phyloP scores from a whole-genome alignment of 768 basidiomycete genomes.

The Nidularia pulvinata region DNA sequence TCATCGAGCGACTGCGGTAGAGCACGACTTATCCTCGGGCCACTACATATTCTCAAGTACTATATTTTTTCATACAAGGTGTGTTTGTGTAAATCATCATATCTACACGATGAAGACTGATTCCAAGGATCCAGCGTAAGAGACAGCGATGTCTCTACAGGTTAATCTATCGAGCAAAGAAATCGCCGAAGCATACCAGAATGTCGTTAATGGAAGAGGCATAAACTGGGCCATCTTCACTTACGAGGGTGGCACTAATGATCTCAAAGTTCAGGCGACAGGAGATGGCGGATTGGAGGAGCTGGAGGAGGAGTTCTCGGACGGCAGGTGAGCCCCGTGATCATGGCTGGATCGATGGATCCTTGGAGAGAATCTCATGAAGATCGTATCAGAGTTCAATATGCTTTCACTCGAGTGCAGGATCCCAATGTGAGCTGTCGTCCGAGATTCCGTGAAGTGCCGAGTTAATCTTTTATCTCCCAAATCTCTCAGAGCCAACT shows the following conservation, averaged over 20 bases:
- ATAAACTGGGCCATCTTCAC: constrained; percentile 84
- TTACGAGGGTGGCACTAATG: constrained; percentile 80
- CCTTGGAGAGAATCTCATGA: background rate
- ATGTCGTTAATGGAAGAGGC: constrained; percentile 62
- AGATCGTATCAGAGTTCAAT: constrained; percentile 71
- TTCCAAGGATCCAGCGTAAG: background rate
- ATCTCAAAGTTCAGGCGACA: constrained; percentile 83
- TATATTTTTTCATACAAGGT: too few species aligned
- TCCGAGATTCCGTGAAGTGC: background rate
- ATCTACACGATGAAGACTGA: too few species aligned
- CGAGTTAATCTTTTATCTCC: constrained; percentile 1
- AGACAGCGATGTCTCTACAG: constrained; percentile 67
- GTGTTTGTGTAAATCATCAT: too few species aligned
- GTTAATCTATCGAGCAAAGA: constrained; percentile 78
- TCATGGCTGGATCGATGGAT: constrained; percentile 2
- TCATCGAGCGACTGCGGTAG: too few species aligned
- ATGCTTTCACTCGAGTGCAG: constrained; percentile 83
- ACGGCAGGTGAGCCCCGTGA: constrained; percentile 66
- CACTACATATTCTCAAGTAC: too few species aligned
- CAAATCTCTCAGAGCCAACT: constrained; percentile 64
- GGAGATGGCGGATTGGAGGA: constrained; percentile 92
- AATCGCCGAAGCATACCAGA: constrained; percentile 72
- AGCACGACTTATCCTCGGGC: too few species aligned
- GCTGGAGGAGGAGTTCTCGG: constrained; percentile 92
- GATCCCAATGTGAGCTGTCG: constrained; percentile 73